phyloP scores from a whole-genome alignment of 2,329 filamentous ascomycete species.

The Claviceps humidiphila region DNA sequence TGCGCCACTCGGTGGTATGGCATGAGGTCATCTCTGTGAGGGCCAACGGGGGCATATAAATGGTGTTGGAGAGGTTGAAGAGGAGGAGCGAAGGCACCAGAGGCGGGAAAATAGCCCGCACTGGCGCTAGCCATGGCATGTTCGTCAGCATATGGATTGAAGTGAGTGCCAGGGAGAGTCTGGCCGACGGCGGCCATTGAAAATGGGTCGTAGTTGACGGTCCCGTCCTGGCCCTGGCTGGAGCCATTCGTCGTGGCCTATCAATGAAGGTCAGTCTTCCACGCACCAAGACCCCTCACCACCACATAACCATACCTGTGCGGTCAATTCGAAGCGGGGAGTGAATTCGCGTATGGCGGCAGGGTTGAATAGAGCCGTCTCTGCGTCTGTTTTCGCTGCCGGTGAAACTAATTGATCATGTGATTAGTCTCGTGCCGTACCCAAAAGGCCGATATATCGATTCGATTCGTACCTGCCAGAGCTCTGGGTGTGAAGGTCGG shows the following conservation, averaged over 20 bases:
- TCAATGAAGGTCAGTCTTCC: neutral
- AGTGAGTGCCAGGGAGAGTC: slow-evolving; percentile 36
- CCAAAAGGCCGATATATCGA: neutral
- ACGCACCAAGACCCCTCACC: neutral
- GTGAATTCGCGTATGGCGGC: slow-evolving; percentile 47
- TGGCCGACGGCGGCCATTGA: slow-evolving; percentile 43
- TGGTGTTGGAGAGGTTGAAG: slow-evolving; percentile 74
- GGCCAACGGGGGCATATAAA: slow-evolving; percentile 76
- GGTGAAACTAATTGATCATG: slow-evolving; percentile 15
- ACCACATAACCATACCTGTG: slow-evolving; percentile 24
- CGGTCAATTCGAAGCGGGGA: slow-evolving; percentile 40
- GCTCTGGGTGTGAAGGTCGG: slow-evolving; percentile 71
- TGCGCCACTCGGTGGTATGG: slow-evolving; percentile 78
- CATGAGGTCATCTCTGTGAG: slow-evolving; percentile 67
- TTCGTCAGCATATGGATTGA: slow-evolving; percentile 71
- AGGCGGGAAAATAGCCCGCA: slow-evolving; percentile 54
- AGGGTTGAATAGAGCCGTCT: slow-evolving; percentile 39
- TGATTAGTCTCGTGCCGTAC: neutral
- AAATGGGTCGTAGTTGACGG: slow-evolving; percentile 46
- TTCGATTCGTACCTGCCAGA: slow-evolving; percentile 24
- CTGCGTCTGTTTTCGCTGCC: slow-evolving; percentile 27
- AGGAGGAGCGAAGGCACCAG: slow-evolving; percentile 35
- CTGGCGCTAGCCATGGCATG: slow-evolving; percentile 43
- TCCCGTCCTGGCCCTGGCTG: slow-evolving; percentile 30
- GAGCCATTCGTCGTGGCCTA: slow-evolving; percentile 34